Evolutionary conservation across 441 rosid species (phyloP).

Genomic region (Gossypium davidsonii): DNA sequence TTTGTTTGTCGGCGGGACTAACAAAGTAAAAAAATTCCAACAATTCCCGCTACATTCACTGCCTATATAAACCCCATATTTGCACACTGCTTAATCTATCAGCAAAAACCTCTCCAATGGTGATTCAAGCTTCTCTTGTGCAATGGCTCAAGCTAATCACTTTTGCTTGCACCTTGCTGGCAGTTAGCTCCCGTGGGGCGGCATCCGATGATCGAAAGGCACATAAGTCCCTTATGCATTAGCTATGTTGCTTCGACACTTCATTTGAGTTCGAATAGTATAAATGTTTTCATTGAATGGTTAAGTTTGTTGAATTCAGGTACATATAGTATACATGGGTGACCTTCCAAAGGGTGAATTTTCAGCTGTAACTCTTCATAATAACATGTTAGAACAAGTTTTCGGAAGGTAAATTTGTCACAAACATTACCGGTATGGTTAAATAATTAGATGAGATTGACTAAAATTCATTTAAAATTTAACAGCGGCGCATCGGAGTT

Average conservation of each 20-base stretch:
- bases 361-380: slow-evolving; percentile 9
- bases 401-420: neutral
- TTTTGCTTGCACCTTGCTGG: slow-evolving; percentile 6
- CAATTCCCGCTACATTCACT: neutral
- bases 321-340: slow-evolving; percentile 26
- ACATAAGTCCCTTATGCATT: neutral
- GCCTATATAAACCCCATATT: neutral
- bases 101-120: slow-evolving; percentile 11
- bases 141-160: slow-evolving; percentile 1
- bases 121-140: neutral
- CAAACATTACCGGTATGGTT: neutral
- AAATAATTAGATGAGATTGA: neutral
- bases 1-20: neutral
- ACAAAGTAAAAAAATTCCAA: neutral
- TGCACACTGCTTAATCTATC: neutral
- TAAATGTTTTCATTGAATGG: neutral
- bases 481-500: slow-evolving; percentile 2
- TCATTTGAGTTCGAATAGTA: neutral
- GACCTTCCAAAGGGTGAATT: slow-evolving; percentile 22
- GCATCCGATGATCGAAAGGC: slow-evolving; percentile 12
- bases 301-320: neutral
- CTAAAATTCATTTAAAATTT: neutral
- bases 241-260: neutral
- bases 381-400: neutral
- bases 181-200: slow-evolving; percentile 11